Evolutionary conservation across 2,329 filamentous ascomycete genomes (phyloP), one percentile per base, ranked within the genome.

Genomic region (Colletotrichum sp.): DNA sequence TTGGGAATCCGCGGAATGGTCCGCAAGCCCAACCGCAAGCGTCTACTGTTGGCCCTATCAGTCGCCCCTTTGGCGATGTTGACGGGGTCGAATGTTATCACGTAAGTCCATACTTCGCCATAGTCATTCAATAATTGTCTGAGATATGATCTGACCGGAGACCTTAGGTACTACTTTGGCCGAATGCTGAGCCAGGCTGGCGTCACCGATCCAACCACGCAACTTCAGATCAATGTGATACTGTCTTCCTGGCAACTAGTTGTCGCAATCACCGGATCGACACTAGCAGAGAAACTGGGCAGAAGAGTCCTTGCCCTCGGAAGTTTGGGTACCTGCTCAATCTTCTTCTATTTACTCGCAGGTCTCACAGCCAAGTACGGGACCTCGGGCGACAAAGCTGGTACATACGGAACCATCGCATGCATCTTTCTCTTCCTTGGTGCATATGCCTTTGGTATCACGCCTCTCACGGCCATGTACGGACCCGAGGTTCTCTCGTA

Each of bases 191-290:
- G 16, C 3, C 30, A 59, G 12, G 75, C 75, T 30, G 75, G 75
- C 1, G 71, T 77, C 39, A 30, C 16, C 10, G 30, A 68, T 39
- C 39, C 66, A 16, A 63, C 59, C n/a, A 79, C 72, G 1, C 78
- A 80, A 67, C 76, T 80, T 30, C 69, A 79, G 32, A 78, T 80
- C 75, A 79, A 79, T 60, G 44, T 80, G 28, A 63, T 75, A 8
- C 69, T 80, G 8, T 75, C 76, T 1, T 76, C 77, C 18, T 81
- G 78, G 78, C 77, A 76, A 32, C 72, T 81, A 5, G 68, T 79
- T 6, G 59, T 79, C 16, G 72, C 76, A 3, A 55, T 79, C n/a
- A 68, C 69, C 9, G 68, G 68, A 4, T 77, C 72, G 6, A 22
- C 34, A 0, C 34, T 71, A 4, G 75, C 77, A 0, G 77, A 78